Base-by-base conservation (phyloP, 1,284 basidiomycete genomes). In the Gomphus bonarii region DNA sequence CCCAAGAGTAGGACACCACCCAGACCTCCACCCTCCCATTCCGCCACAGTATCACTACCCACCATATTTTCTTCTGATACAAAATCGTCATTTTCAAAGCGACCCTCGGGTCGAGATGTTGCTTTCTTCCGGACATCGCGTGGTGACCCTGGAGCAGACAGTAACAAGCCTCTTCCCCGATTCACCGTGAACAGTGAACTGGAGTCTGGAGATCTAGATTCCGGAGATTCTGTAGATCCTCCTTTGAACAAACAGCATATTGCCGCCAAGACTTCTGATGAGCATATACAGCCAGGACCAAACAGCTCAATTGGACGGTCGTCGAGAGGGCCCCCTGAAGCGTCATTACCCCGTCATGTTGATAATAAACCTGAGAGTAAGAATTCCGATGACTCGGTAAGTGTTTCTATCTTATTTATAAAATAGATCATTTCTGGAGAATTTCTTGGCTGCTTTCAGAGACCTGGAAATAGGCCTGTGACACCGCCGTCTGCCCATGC, bases 171-270 rank as follows among this genome's bases (percentile, higher is more conserved):
- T n/a, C 43, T 58, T 22, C 50, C 57, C 18, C 31, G 43, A 14
- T 91, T 91, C 69, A 86, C 82, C 53, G 85, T 91, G 42, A 77
- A 72, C 54, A 90, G 86, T 65, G 88, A 91, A 67, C 65, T 91
- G 57, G 85, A 88, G 16, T 40, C 53, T 3, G 58, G 31, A 53
- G 49, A 54, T 61, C 14, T 3, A 57, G 85, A 88, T 20, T 40
- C 53, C 8, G 58, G 31, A 55, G 49, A 54, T 61, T 5, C 33
- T 12, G 33, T 28, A 51, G 33, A 51, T 36, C 1, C 50, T 40
- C 36, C n/a, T 1, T 38, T 14, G 30, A 22, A 31, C 25, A 31
- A 22, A 25, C 18, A 46, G 12, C 46, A 31, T 9, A 16, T 28
- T 48, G n/a, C 25, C 11, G 6, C n/a, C 14, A 18, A 5, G 46